Conservation (phyloP, 2,329 filamentous ascomycete species). For the Colletotrichum acutatum region DNA sequence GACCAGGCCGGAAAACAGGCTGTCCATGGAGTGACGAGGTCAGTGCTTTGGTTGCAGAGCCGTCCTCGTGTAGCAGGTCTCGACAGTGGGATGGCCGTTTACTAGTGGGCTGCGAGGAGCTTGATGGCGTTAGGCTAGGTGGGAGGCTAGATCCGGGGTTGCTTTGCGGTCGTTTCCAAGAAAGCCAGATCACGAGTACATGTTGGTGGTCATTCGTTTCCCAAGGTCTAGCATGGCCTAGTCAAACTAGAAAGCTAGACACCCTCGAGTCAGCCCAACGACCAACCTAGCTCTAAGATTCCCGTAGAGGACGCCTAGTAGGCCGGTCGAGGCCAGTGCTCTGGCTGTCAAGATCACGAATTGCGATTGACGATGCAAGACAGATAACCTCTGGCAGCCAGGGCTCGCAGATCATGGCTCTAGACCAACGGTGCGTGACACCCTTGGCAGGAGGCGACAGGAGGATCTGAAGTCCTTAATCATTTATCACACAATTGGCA, state of each 20-base stretch:
- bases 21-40: neutral
- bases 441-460: slow-evolving; percentile 6
- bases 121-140: neutral
- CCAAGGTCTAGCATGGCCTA: neutral
- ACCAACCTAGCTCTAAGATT: neutral
- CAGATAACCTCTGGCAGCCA: neutral
- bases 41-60: slow-evolving; percentile 11
- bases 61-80: neutral
- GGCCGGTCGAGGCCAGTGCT: neutral
- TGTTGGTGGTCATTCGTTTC: neutral
- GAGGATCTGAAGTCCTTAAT: slow-evolving; percentile 3
- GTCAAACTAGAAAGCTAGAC: neutral
- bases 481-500: slow-evolving; percentile 2
- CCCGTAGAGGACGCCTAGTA: neutral
- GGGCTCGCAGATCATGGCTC: slow-evolving; percentile 21
- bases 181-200: slow-evolving; percentile 5
- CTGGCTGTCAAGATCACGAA: slow-evolving; percentile 17
- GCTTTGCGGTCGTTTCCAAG: slow-evolving; percentile 6
- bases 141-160: neutral
- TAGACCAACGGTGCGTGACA: slow-evolving; percentile 11
- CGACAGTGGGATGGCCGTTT: neutral
- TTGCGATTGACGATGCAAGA: neutral
- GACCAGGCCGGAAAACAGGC: slow-evolving; percentile 6
- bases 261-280: neutral
- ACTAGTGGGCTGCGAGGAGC: neutral